Percentiles rank a stretch among this genome's conserved stretches.
Conservation (phyloP, 371 early-diverging fungal species). For the Apophysomyces sp. region DNA sequence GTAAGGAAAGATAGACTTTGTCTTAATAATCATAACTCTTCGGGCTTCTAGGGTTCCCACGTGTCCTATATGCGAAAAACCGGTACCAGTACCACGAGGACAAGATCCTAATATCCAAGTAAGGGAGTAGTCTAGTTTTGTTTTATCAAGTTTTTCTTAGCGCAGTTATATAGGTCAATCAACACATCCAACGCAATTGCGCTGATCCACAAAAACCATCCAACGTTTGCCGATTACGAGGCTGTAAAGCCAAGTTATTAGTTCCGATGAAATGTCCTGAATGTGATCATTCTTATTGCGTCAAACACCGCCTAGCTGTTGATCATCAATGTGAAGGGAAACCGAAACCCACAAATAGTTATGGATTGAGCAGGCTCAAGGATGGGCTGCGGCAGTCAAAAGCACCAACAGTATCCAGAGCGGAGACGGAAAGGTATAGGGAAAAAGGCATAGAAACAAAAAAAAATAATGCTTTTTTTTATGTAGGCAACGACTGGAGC, state of each 20-base stretch:
- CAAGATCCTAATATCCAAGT: slow-evolving; percentile 65
- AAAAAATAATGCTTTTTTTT: no score
- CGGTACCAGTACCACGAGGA: slow-evolving; percentile 63
- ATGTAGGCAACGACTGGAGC: slow-evolving; percentile 19
- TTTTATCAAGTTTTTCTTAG: background rate
- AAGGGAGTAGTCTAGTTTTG: background rate
- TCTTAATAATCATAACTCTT: background rate
- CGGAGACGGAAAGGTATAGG: slow-evolving; percentile 22
- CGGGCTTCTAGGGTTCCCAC: slow-evolving; percentile 46
- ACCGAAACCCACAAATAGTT: slow-evolving; percentile 4
- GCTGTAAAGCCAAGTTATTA: slow-evolving; percentile 55
- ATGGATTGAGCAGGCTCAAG: background rate
- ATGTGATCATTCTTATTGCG: slow-evolving; percentile 60
- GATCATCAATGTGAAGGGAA: slow-evolving; percentile 59
- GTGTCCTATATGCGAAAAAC: slow-evolving; percentile 63
- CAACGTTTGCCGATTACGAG: slow-evolving; percentile 54
- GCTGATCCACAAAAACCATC: slow-evolving; percentile 47
- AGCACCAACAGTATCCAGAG: slow-evolving; percentile 11
- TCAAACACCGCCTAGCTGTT: slow-evolving; percentile 61
- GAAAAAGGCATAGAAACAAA: background rate
- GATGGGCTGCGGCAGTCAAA: background rate
- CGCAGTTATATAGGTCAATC: slow-evolving; percentile 41
- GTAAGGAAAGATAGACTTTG: slow-evolving; percentile 9
- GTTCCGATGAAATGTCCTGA: slow-evolving; percentile 60
- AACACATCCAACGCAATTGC: slow-evolving; percentile 64